Base-by-base conservation (phyloP, 164 flowering plant genomes). In the Aristolochia fimbriata region DNA sequence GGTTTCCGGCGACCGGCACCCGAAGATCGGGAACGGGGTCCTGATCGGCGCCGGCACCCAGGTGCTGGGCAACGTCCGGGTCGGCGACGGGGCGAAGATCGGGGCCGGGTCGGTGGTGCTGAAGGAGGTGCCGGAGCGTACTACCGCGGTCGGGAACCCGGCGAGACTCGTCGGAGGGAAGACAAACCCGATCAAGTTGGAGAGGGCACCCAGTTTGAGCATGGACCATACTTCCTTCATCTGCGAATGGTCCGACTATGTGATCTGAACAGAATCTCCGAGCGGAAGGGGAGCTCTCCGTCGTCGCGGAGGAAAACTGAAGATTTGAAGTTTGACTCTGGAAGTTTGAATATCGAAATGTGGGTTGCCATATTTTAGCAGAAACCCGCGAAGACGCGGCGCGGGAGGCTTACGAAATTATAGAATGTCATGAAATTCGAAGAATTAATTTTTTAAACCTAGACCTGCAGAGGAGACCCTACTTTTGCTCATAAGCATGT, bases 141-240 rank as follows among this genome's bases (percentile, higher is more conserved):
- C 91, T 0, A 87, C 94, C 11, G 94, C 85, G 0, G 97, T 86
- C 2, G 96, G 97, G 22, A 87, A 86, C 58, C 96, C 96, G 0
- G 88, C 93, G 0, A 86, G 80, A 62, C 54, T 84, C 63, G 20
- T 91, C n/a, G 93, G 91, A 6, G 85, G 88, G 55, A 82, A 68
- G 51, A 63, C 57, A 48, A 68, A 68, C n/a, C 72, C 75, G 15
- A 24, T 62, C 21, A 76, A 51, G 64, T 49, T 68, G 45, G 65
- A 62, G 56, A 70, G 61, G 47, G 46, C 63, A 9, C 75, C 80
- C 19, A 68, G 80, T 58, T 57, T 68, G 11, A 70, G 71, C 15
- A 76, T 76, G 77, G 80, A 76, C 48, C 77, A 70, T 45, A 76
- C 76, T 12, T 76, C 76, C 2, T 60, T 54, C 57, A 62, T 76